Base-by-base conservation (phyloP, 1,284 basidiomycete genomes). In the Exsudoporus floridanus region DNA sequence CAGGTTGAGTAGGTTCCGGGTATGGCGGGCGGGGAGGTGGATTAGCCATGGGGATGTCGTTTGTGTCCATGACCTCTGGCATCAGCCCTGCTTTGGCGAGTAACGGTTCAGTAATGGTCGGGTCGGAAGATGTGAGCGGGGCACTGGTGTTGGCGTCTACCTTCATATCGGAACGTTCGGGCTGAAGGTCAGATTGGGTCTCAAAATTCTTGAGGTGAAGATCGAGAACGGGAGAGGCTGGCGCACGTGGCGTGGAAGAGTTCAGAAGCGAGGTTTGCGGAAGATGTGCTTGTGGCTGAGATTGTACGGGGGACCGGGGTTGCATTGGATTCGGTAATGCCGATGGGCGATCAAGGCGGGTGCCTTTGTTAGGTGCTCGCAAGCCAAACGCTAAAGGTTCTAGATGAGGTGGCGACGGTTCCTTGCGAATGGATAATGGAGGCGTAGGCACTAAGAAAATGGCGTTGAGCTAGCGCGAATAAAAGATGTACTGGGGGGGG, bases 221-320 rank as follows among this genome's bases (percentile, higher is more conserved):
- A 33, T 55, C 51, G 9, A 43, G 35, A 38, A 47, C 36, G 31
- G 62, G 49, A 35, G 57, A 52, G 23, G 43, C 7, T 34, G 52
- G 35, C 5, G 35, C 12, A 39, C 10, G 39, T 34, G 45, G 19
- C 16, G 19, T 30, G 10, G 44, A 36, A 5, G 46, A 44, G 28
- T 21, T 36, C 14, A 18, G 42, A 47, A 27, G 35, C 4, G 41
- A 40, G 21, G 43, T 8, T 18, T 49, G 52, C 8, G 46, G 16
- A 33, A 25, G 18, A 23, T 47, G 28, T 25, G 40, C 2, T 42
- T 41, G 52, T 19, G 49, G 13, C 21, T 46, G 50, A 21, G 46
- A 46, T 14, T 42, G 37, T 33, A 23, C 10, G 25, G 37, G 34
- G 21, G 41, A 19, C 27, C 9, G 38, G 13, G 48, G 19, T 13